phyloP scores from a whole-genome alignment of 805 yeast species.

The Groenewaldozyma tartarivorans region DNA sequence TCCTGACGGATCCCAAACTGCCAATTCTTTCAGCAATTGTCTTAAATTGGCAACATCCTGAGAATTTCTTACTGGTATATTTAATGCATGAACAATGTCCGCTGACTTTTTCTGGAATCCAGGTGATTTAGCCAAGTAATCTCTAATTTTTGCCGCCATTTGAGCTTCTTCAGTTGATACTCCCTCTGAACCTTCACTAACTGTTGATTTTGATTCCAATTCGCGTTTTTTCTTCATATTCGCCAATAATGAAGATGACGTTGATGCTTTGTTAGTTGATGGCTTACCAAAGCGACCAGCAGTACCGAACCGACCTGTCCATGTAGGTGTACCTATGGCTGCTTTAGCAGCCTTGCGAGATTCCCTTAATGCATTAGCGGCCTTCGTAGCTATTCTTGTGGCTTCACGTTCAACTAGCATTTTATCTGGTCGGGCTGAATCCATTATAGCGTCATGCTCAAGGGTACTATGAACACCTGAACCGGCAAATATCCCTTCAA shows the following conservation, averaged over 20 bases:
- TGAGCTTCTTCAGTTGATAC: slow-evolving; percentile 7
- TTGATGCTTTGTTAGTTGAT: slow-evolving; percentile 11
- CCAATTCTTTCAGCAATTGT: slow-evolving; percentile 57
- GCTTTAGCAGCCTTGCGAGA: slow-evolving; percentile 46
- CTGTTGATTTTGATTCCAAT: slow-evolving; percentile 20
- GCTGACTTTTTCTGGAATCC: slow-evolving; percentile 40
- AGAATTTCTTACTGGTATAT: slow-evolving; percentile 35
- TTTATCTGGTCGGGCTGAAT: slow-evolving; percentile 43
- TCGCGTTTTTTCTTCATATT: slow-evolving; percentile 38
- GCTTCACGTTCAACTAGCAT: slow-evolving; percentile 57
- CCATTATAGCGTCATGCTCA: slow-evolving; percentile 70
- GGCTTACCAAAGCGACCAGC: slow-evolving; percentile 66
- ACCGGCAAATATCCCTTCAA: slow-evolving; percentile 66
- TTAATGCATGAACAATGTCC: slow-evolving; percentile 34
- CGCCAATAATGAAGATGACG: slow-evolving; percentile 41
- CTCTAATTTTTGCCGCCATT: slow-evolving; percentile 27
- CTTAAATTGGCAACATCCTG: slow-evolving; percentile 53
- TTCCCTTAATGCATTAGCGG: slow-evolving; percentile 45
- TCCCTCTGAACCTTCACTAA: background rate
- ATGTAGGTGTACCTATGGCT: slow-evolving; percentile 76
- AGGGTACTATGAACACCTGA: slow-evolving; percentile 66
- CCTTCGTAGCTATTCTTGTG: slow-evolving; percentile 47
- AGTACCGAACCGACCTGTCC: slow-evolving; percentile 88
- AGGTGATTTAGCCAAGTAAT: slow-evolving; percentile 30
- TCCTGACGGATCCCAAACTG: slow-evolving; percentile 50